Base-by-base conservation (phyloP, 352 stramenopile species). In the Elongisporangium anandrum region DNA sequence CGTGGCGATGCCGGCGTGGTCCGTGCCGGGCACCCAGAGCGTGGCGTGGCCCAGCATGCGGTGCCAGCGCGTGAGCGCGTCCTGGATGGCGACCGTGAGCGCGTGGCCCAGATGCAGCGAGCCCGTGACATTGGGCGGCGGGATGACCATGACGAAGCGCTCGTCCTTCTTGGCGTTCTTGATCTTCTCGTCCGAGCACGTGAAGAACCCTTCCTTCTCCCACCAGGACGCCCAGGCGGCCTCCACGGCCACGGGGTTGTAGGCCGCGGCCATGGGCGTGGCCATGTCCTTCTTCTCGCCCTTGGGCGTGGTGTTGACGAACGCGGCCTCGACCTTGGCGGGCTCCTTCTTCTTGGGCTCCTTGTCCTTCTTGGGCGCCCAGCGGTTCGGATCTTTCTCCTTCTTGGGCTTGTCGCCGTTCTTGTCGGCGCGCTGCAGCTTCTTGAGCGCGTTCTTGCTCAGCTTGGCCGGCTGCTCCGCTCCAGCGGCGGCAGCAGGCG, bases 1-100 rank as follows among this genome's bases (percentile, higher is more conserved):
- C 6, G 97, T 99, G 0, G 97, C 97, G 60, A 99, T 99, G 34
- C 98, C 97, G 0, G 98, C 98, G 81, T 99, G 98, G 72, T 99
- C 98, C 51, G 88, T 95, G 65, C 96, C 97, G 0, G 97, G 98
- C 20, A 99, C 84, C 96, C 96, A 99, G 10, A 99, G 72, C n/a
- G 97, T 98, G 26, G 95, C 92, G 61, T 98, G 85, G 19, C 97
- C 98, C 20, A 96, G 81, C 98, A 99, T 99, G 24, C 97, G 91
- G 84, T 99, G 94, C 88, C 97, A 99, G 38, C 97, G 85, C 23
- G 96, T 94, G 54, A 99, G 77, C 26, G 97, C 90, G 80, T 99
- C 97, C 85, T 98, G 88, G 63, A 99, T 89, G 38, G 97, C 92
- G 13, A 99, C 94, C 38, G 98, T 99, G 54, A 99, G 96, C 22